These are phyloP conservation scores for Styphnolobium japonicum DNA, from an alignment of 306 rosid species.

Conservation along the genomic window DNA sequence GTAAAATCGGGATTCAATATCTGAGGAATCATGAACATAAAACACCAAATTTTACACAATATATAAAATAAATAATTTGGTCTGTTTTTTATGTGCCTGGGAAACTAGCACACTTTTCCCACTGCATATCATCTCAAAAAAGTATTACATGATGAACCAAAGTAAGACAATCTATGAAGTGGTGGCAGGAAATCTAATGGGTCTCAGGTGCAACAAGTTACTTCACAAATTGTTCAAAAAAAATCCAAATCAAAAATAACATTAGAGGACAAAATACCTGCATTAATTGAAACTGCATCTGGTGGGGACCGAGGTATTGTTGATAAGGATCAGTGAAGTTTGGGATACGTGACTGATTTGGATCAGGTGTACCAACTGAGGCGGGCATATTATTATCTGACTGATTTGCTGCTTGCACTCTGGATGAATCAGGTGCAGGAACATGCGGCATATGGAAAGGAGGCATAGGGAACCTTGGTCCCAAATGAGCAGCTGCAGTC, in stretches of 20 bases:
- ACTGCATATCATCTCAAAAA: background rate
- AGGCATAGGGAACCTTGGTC: conserved; percentile 68
- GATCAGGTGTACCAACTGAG: conserved; percentile 46
- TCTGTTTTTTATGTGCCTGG: background rate
- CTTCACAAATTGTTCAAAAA: background rate
- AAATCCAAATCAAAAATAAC: background rate
- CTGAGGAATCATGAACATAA: background rate
- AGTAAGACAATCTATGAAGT: background rate
- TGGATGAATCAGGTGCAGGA: conserved; percentile 52
- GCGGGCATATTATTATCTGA: conserved; percentile 42
- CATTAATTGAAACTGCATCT: conserved; percentile 53
- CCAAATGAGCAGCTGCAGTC: conserved; percentile 58
- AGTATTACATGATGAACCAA: background rate
- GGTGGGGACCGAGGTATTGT: conserved; percentile 67
- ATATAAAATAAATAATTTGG: background rate
- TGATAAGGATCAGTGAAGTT: conserved; percentile 66
- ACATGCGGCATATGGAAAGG: conserved; percentile 60
- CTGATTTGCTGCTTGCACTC: conserved; percentile 48
- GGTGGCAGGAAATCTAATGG: background rate
- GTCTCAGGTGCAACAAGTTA: background rate
- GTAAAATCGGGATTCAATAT: background rate
- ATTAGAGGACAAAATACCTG: conserved; percentile 51
- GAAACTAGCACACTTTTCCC: background rate
- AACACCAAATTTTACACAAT: background rate
- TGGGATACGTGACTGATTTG: conserved; percentile 50